A percentile compares a stretch with the other conserved stretches of the same genome.
phyloP scores from a whole-genome alignment of 2,329 filamentous ascomycete genomes.

The Tolypocladium ovalisporum region DNA sequence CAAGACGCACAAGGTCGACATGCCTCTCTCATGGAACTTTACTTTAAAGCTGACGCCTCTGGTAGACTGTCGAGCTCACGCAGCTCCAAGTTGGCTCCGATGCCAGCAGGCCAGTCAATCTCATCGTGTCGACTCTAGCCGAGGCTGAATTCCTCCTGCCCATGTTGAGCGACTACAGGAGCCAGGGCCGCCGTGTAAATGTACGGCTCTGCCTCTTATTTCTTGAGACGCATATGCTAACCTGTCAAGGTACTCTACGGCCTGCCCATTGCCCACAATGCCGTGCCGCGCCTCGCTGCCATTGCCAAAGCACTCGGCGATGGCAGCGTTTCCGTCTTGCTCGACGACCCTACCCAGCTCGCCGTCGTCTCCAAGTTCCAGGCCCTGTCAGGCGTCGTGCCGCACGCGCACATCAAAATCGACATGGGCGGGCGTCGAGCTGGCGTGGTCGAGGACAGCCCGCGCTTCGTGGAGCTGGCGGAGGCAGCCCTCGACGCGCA shows the following conservation, averaged over 20 bases:
- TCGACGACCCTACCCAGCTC: slow-evolving; percentile 58
- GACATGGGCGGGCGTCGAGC: slow-evolving; percentile 65
- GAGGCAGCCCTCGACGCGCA: slow-evolving; percentile 21
- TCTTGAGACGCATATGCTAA: neutral
- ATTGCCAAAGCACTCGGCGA: slow-evolving; percentile 46
- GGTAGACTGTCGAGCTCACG: slow-evolving; percentile 54
- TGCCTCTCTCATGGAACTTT: neutral
- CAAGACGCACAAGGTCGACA: slow-evolving; percentile 66
- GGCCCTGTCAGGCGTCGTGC: slow-evolving; percentile 30
- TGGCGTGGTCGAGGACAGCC: slow-evolving; percentile 42
- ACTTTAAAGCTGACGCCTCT: neutral
- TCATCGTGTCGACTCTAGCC: slow-evolving; percentile 64
- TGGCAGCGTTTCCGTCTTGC: slow-evolving; percentile 49
- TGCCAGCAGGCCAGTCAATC: slow-evolving; percentile 35
- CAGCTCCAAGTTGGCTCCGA: slow-evolving; percentile 57
- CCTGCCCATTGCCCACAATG: slow-evolving; percentile 54
- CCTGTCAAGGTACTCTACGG: slow-evolving; percentile 52
- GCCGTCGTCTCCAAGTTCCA: slow-evolving; percentile 30
- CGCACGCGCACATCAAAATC: slow-evolving; percentile 59
- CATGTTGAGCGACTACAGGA: slow-evolving; percentile 46
- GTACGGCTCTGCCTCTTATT: slow-evolving; percentile 21
- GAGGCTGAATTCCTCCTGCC: slow-evolving; percentile 60
- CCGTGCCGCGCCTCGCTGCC: slow-evolving; percentile 45
- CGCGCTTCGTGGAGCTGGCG: slow-evolving; percentile 36
- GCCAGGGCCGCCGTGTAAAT: slow-evolving; percentile 43